Base-by-base conservation (phyloP, 2,329 filamentous ascomycete species). In the Sordariomycetes sp. region DNA sequence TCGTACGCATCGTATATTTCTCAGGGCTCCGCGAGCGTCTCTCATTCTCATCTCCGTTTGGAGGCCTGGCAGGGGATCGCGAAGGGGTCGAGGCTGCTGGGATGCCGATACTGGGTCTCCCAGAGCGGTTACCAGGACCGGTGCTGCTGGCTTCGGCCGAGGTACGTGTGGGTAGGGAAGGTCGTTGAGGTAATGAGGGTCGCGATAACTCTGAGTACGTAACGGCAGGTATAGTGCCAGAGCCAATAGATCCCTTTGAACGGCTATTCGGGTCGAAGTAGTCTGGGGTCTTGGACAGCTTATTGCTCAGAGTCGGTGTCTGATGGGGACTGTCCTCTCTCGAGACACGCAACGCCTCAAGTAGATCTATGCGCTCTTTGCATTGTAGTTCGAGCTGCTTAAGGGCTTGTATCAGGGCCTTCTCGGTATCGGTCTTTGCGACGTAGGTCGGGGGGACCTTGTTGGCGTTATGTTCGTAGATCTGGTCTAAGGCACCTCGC, bases 311-410 rank as follows among this genome's bases (percentile, higher is more conserved):
- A n/a, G 36, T 17, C 17, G 23, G 18, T 6, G 12, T 35, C 8
- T 37, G 14, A 10, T 8, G 33, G 28, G 37, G 30, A 26, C 47
- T 41, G 41, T 51, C 70, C 39, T 67, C 55, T 37, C 75, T 64
- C n/a, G 75, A 79, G 42, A 82, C 66, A 40, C 79, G 75, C 37
- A 96, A 63, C 6, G 88, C 82, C 51, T 92, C 82, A 6, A 96
- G 69, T 21, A 96, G 66, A 53, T 94, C 86, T 33, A 95, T 86
- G 32, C 88, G 75, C 59, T 96, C 90, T 56, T 92, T 90, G 58
- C 88, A 95, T 59, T 95, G 90, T 42, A 88, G 55, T 53, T 96
- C 87, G 50, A 96, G 72, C 48, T 87, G 73, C 38, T 77, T 75
- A 39, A 96, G 61, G 32, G 87, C 93, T 36, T 92, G 83, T 35